Base-by-base conservation (phyloP, 495 filamentous ascomycete genomes). In the Penicillium taxi region DNA sequence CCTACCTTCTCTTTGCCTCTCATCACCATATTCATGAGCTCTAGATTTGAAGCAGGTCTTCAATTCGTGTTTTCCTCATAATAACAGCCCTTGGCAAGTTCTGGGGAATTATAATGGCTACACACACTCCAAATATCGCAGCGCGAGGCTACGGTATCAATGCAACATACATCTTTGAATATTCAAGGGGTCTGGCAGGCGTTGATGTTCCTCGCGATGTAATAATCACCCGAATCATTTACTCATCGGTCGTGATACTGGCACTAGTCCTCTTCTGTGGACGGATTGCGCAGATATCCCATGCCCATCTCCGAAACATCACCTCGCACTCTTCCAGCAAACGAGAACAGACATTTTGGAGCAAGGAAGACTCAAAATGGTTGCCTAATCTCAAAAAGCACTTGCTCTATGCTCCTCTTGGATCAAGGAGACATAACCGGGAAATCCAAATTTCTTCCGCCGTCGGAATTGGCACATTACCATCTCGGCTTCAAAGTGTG, bases 401-500 rank as follows among this genome's bases (percentile, higher is more conserved):
- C 47, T 30, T 96, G 2, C 61, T 91, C 1, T 89, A 90, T 50
- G 75, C 91, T 4, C 91, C 91, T 13, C 58, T 96, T 15, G 78
- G 82, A 45, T 73, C 69, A 18, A 86, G 89, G 50, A 71, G 89
- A 47, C 91, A 96, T 58, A 95, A 96, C 48, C 72, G 81, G 19
- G 86, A 94, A 55, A 72, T 96, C 44, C 82, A 86, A 52, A 63
- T 98, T n/a, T 87, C 83, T 20, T 71, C 73, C 7, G 87, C 86
- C n/a, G 44, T 96, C 53, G 86, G 82, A 46, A 79, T 95, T 32
- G 91, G 91, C 26, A 95, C 89, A 1, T 63, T 98, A 12, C 91
- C 91, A 1, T 84, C 86, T 3, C 69, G 91, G 18, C 79, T 94
- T 48, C 88, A 98, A 47, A 75, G 81, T 4, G 57, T 87, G 18